Percentiles rank a stretch among this genome's conserved stretches.
Evolutionary conservation across 805 yeast species (phyloP).

Genomic region (Nakazawaea siamensis): DNA sequence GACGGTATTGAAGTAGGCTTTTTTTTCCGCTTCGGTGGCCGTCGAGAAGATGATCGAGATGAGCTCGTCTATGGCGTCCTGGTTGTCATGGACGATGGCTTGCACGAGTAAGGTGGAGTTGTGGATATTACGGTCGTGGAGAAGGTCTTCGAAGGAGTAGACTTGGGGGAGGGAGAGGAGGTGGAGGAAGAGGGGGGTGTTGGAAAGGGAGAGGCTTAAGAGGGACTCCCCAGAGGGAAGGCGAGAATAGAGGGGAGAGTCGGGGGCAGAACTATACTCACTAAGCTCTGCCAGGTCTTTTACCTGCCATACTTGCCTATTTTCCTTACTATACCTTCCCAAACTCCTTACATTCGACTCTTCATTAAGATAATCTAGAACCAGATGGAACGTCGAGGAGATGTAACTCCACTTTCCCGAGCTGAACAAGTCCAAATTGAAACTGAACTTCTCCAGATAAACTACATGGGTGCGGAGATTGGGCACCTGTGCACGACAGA

Average conservation of each 20-base stretch:
- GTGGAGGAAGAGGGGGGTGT: constrained; percentile 33
- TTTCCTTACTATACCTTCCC: constrained; percentile 32
- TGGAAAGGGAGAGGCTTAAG: constrained; percentile 44
- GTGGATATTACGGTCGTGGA: constrained; percentile 50
- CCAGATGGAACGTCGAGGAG: constrained; percentile 78
- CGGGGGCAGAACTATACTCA: constrained; percentile 9
- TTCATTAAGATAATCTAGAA: constrained; percentile 51
- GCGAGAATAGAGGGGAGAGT: constrained; percentile 26
- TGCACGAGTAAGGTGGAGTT: constrained; percentile 51
- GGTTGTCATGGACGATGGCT: constrained; percentile 50
- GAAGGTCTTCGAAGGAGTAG: constrained; percentile 58
- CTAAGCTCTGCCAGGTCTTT: background rate
- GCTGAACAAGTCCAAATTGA: too few relatives aligned
- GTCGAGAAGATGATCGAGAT: constrained; percentile 30
- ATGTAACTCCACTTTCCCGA: too few relatives aligned
- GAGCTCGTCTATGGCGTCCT: constrained; percentile 37
- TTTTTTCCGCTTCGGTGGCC: constrained; percentile 35
- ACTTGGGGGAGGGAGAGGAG: constrained; percentile 37
- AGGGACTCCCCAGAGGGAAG: constrained; percentile 63
- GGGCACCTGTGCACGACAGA: constrained; percentile 51
- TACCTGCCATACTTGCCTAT: constrained; percentile 45
- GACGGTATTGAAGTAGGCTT: constrained; percentile 34
- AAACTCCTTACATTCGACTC: constrained; percentile 28
- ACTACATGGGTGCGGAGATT: constrained; percentile 55
- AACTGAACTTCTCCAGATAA: constrained; percentile 51